Evolutionary conservation across 225 moss, liverwort and hornwort genomes (phyloP).

Genomic region (Physcomitrium patens): DNA sequence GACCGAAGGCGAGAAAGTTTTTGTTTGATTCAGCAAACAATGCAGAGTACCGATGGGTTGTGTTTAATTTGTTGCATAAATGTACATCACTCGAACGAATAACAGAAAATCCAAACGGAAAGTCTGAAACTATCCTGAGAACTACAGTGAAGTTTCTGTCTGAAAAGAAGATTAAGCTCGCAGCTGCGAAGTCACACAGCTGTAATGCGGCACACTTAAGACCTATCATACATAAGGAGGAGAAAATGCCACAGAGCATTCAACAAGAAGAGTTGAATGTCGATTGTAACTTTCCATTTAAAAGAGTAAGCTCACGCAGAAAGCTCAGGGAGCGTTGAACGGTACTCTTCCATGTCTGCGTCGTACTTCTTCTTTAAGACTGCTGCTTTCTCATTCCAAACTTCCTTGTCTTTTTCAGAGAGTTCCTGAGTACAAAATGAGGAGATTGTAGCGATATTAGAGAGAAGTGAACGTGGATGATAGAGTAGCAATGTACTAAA

Average conservation of each 20-base stretch:
- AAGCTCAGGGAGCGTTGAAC: conserved; percentile 41
- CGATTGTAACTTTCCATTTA: conserved; percentile 8
- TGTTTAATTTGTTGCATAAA: no score
- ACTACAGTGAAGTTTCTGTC: not conserved
- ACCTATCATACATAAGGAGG: conserved; percentile 11
- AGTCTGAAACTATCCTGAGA: not conserved
- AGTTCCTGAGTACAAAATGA: conserved; percentile 40
- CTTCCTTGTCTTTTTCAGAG: conserved; percentile 56
- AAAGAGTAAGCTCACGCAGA: conserved; percentile 12
- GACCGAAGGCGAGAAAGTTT: no score
- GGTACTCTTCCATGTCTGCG: conserved; percentile 57
- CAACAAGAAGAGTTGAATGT: conserved; percentile 42
- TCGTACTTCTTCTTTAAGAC: conserved; percentile 54
- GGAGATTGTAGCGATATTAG: not conserved
- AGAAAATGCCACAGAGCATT: conserved; percentile 20
- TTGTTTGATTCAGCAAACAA: no score
- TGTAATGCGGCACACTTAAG: not conserved
- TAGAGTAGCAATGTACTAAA: not conserved
- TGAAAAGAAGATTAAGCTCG: not conserved
- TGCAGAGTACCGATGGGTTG: no score
- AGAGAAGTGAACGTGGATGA: not conserved
- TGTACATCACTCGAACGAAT: no score
- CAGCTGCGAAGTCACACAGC: conserved; percentile 8
- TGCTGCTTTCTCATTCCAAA: conserved; percentile 61
- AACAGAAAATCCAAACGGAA: not conserved